phyloP scores from a whole-genome alignment of 441 rosid genomes.

The Rhodomyrtus psidioides region DNA sequence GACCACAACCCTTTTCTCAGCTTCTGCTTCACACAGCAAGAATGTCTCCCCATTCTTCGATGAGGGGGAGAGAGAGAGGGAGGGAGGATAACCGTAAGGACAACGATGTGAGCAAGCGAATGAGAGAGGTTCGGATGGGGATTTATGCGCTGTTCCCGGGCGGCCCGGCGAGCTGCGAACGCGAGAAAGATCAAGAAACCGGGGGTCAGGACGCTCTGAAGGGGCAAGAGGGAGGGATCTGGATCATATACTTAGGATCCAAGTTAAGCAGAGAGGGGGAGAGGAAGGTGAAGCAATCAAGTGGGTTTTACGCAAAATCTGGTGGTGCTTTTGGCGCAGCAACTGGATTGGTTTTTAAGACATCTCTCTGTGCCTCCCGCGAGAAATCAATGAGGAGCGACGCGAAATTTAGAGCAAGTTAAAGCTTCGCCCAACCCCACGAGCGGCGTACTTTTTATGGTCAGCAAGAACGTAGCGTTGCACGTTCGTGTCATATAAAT shows the following conservation, averaged over 20 bases:
- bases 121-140: not conserved
- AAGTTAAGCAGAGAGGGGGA: constrained; percentile 27
- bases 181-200: constrained; percentile 5
- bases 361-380: not conserved
- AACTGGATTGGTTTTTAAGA: constrained; percentile 48
- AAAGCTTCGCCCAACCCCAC: not conserved
- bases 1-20: constrained; percentile 68
- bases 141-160: not conserved
- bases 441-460: not conserved
- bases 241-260: constrained; percentile 47
- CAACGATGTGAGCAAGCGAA: not conserved
- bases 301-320: constrained; percentile 29
- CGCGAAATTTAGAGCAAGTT: not conserved
- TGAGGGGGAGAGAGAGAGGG: not conserved
- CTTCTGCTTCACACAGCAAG: constrained; percentile 47
- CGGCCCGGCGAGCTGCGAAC: not conserved
- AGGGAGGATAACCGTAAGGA: not conserved
- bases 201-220: not conserved
- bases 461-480: not conserved
- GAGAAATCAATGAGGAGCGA: not conserved
- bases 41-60: constrained; percentile 44
- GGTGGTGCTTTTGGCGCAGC: constrained; percentile 28
- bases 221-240: constrained; percentile 13
- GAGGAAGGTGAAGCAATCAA: constrained; percentile 42
- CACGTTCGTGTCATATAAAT: not conserved